Evolutionary conservation across 2,329 filamentous ascomycete genomes (phyloP).

Genomic region (Keithomyces neogunnii): DNA sequence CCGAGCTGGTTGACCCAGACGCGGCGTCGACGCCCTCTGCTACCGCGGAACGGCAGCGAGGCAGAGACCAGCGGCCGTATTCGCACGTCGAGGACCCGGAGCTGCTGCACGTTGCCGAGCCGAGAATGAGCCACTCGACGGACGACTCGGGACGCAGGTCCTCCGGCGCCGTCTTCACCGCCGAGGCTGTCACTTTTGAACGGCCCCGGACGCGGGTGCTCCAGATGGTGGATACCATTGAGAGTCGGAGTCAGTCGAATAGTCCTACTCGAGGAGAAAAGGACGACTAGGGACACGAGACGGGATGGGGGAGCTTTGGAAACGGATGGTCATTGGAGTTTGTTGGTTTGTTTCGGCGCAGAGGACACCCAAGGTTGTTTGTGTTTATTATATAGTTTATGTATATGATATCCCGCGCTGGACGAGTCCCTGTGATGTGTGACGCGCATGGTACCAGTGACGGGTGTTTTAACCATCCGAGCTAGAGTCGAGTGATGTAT

Average conservation of each 20-base stretch:
- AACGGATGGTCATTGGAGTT: no score
- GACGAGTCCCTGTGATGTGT: no score
- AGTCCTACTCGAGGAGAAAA: slow-evolving; percentile 22
- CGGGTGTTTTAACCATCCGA: no score
- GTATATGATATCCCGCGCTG: no score
- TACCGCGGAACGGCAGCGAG: background rate
- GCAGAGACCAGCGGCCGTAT: background rate
- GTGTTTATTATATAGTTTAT: no score
- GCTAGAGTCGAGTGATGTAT: no score
- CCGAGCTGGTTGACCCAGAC: slow-evolving; percentile 32
- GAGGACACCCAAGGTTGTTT: no score
- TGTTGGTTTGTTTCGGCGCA: no score
- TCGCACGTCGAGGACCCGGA: slow-evolving; percentile 1
- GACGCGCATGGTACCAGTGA: no score
- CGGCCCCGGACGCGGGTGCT: slow-evolving; percentile 38
- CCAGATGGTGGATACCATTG: slow-evolving; percentile 48
- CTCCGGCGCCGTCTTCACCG: slow-evolving; percentile 31
- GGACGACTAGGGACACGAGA: no score
- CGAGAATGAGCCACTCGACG: slow-evolving; percentile 18
- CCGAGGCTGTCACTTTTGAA: slow-evolving; percentile 37
- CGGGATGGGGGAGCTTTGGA: no score
- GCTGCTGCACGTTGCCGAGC: slow-evolving; percentile 9
- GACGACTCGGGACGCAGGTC: slow-evolving; percentile 20
- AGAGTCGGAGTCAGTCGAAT: slow-evolving; percentile 34
- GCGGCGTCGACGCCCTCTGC: background rate